Percentiles rank a stretch among this genome's conserved stretches.
phyloP scores from a whole-genome alignment of 148 eudicot species.

The Rhododendron molle region DNA sequence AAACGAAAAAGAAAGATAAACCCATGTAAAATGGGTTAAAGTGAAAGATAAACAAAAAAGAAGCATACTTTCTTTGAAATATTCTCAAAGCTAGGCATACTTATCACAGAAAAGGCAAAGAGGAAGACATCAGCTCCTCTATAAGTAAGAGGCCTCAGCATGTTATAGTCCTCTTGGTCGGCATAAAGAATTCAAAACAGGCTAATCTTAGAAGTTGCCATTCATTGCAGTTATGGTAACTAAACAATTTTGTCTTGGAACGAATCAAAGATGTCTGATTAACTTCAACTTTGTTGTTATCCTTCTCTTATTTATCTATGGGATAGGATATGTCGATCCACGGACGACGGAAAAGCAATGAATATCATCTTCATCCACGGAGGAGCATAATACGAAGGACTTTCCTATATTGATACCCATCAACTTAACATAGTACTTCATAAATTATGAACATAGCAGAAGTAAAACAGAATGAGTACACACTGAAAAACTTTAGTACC shows the following conservation, averaged over 20 bases:
- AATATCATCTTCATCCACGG: background rate
- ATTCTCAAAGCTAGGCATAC: too few species aligned
- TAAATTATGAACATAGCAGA: background rate
- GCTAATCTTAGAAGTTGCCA: background rate
- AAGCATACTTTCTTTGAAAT: too few species aligned
- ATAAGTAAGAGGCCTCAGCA: constrained; percentile 46
- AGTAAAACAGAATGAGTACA: too few species aligned
- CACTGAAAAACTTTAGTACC: too few species aligned
- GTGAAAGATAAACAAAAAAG: too few species aligned
- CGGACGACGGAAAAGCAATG: background rate
- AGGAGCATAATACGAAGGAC: background rate
- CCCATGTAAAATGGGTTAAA: too few species aligned
- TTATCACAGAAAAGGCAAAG: too few species aligned
- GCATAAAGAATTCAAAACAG: background rate
- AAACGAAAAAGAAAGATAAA: too few species aligned
- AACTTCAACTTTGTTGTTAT: background rate
- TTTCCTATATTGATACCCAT: background rate
- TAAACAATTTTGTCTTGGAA: background rate
- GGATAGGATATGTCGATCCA: background rate
- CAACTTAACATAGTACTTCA: background rate
- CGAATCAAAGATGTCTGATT: background rate
- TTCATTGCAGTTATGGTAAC: background rate
- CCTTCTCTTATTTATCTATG: background rate
- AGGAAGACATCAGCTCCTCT: constrained; percentile 53
- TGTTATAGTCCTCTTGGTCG: constrained; percentile 48